phyloP scores from a whole-genome alignment of 106 monocot species.

The Platanthera guangdongensis region DNA sequence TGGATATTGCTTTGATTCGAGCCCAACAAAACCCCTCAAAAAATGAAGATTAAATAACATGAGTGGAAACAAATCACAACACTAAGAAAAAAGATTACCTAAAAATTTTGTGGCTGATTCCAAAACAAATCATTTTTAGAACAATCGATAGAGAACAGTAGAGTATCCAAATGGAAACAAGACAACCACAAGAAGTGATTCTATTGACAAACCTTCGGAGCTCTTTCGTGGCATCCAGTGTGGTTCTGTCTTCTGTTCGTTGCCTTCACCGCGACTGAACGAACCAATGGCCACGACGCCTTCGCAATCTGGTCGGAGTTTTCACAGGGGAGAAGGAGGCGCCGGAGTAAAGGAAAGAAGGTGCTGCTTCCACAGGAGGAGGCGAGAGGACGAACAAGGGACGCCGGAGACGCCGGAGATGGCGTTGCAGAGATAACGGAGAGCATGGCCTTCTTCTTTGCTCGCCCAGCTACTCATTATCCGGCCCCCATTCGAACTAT shows the following conservation, averaged over 20 bases:
- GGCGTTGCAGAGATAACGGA: background rate
- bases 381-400: background rate
- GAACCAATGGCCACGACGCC: background rate
- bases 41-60: background rate
- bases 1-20: background rate
- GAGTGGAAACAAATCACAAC: background rate
- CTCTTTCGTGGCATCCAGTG: too few relatives aligned
- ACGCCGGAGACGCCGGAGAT: background rate
- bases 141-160: background rate
- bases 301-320: background rate
- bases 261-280: background rate
- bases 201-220: background rate
- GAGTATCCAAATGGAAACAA: background rate
- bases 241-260: background rate
- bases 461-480: background rate
- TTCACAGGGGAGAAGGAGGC: background rate
- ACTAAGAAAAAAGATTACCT: background rate
- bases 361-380: background rate
- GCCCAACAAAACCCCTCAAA: background rate
- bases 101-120: background rate
- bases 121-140: background rate
- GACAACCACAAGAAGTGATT: background rate
- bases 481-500: too few relatives aligned
- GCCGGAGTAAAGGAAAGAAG: background rate
- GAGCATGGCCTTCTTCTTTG: background rate